Evolutionary conservation across 1,284 basidiomycete species (phyloP).

Genomic region (Mixia osmundae): DNA sequence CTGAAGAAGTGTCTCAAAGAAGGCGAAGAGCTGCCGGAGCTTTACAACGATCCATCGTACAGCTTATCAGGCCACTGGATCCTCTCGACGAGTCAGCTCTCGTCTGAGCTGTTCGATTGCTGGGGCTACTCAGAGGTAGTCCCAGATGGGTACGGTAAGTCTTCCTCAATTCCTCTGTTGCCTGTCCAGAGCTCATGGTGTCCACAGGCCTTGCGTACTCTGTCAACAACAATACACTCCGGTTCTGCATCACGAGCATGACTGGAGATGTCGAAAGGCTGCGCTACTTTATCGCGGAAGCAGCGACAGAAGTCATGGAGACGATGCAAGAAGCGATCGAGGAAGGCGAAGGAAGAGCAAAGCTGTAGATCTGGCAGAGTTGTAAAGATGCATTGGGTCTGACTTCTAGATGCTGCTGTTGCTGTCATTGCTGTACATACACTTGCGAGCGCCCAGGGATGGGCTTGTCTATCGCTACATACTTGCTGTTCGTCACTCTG

Average conservation of each 20-base stretch:
- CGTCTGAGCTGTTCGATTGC: slow-evolving; percentile 58
- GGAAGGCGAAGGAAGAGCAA: no score
- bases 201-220: slow-evolving; percentile 78
- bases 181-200: no score
- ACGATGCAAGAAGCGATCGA: slow-evolving; percentile 15
- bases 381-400: no score
- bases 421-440: no score
- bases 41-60: slow-evolving; percentile 53
- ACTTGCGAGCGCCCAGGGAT: no score
- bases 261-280: slow-evolving; percentile 34
- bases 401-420: no score
- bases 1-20: slow-evolving; percentile 57
- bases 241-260: slow-evolving; percentile 76
- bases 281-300: slow-evolving; percentile 22
- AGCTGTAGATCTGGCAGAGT: no score
- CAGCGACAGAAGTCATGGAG: slow-evolving; percentile 21
- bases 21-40: slow-evolving; percentile 35
- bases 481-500: no score
- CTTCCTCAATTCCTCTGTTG: no score
- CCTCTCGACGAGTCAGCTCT: slow-evolving; percentile 71
- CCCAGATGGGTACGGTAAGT: slow-evolving; percentile 78
- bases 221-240: slow-evolving; percentile 63
- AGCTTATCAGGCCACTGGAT: slow-evolving; percentile 63
- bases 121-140: slow-evolving; percentile 33
- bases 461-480: no score